These are phyloP conservation scores for Circinella minor DNA, from an alignment of 371 early-diverging fungal genomes.

Conservation along the genomic window DNA sequence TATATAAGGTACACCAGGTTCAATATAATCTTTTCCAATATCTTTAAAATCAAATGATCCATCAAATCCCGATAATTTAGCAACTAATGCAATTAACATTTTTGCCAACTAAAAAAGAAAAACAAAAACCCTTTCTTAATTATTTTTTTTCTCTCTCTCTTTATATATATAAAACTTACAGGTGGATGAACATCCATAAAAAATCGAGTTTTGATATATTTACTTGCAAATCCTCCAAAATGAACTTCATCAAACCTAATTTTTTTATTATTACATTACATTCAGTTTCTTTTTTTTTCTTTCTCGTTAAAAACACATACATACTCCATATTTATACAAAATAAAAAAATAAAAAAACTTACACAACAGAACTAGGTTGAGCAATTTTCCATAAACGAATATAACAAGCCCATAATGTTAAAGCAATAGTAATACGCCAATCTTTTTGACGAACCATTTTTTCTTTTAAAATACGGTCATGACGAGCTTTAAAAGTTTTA, in stretches of 20 bases:
- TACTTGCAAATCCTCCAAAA: constrained; percentile 98
- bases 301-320: not conserved
- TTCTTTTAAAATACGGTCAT: constrained; percentile 21
- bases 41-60: constrained; percentile 89
- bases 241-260: constrained; percentile 73
- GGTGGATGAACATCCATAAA: constrained; percentile 95
- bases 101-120: constrained; percentile 76
- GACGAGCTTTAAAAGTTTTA: constrained; percentile 30
- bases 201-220: constrained; percentile 93
- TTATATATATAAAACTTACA: constrained; percentile 17
- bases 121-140: not conserved
- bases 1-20: constrained; percentile 48
- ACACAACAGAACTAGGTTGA: constrained; percentile 56
- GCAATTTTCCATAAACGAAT: constrained; percentile 49
- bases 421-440: constrained; percentile 35
- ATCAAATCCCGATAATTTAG: constrained; percentile 83
- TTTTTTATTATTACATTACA: not conserved
- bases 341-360: constrained; percentile 16
- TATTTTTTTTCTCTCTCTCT: not conserved
- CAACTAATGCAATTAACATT: constrained; percentile 89
- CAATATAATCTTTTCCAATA: constrained; percentile 74
- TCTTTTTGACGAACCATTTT: constrained; percentile 32
- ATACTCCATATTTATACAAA: too few species aligned
- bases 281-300: not conserved
- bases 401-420: constrained; percentile 47